Conservation (phyloP, 2,329 filamentous ascomycete species). For the Geoglossum cookeanum region DNA sequence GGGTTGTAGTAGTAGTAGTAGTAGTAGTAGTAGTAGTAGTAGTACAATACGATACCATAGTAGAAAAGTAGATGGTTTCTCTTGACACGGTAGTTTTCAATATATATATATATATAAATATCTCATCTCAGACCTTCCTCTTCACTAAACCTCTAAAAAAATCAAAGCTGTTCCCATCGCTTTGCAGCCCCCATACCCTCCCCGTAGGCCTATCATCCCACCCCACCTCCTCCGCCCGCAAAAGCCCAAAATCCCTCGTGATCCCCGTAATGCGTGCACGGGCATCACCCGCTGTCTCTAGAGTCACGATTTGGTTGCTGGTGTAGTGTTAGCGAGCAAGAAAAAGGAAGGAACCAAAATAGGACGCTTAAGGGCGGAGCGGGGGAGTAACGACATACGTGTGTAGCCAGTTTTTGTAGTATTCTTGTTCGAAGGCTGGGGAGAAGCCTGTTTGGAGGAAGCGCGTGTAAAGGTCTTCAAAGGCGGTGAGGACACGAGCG, state of each 20-base stretch:
- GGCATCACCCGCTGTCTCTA: constrained; percentile 63
- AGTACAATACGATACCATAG: too few relatives aligned
- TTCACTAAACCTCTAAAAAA: constrained; percentile 80
- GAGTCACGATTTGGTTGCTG: constrained; percentile 39
- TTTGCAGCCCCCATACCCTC: constrained; percentile 67
- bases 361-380: background rate
- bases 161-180: constrained; percentile 96
- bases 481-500: constrained; percentile 56
- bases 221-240: constrained; percentile 68
- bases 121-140: constrained; percentile 42
- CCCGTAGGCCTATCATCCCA: constrained; percentile 56
- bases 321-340: background rate
- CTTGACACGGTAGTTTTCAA: too few relatives aligned
- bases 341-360: background rate
- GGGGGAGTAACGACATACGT: constrained; percentile 25
- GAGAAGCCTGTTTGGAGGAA: constrained; percentile 66
- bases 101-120: too few relatives aligned
- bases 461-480: constrained; percentile 57
- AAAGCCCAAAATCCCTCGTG: constrained; percentile 74
- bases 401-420: constrained; percentile 78
- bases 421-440: constrained; percentile 48
- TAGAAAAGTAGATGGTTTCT: too few relatives aligned
- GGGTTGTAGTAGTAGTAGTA: too few relatives aligned
- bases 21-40: too few relatives aligned
- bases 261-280: constrained; percentile 69